These are phyloP conservation scores for Coix lacrymajobi DNA, from an alignment of 176 grass and related monocot genomes.

Conservation along the genomic window DNA sequence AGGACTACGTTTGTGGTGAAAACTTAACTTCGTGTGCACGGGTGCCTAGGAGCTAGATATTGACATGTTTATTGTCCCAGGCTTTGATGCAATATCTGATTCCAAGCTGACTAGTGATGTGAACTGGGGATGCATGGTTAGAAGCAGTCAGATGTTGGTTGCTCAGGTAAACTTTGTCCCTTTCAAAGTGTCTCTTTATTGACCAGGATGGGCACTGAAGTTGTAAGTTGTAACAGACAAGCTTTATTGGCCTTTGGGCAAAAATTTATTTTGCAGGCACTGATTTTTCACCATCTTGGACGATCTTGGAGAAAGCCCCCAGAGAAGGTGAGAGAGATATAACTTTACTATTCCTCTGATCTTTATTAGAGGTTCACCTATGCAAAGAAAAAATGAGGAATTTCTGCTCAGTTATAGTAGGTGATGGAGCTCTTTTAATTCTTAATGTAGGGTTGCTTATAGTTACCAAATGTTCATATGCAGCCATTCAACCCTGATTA, in stretches of 20 bases:
- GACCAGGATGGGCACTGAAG: background rate
- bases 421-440: slow-evolving; percentile 47
- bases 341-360: background rate
- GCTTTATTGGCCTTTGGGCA: slow-evolving; percentile 9
- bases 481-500: slow-evolving; percentile 85
- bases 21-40: background rate
- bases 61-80: slow-evolving; percentile 24
- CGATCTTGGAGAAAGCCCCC: slow-evolving; percentile 85
- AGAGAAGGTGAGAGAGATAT: slow-evolving; percentile 60
- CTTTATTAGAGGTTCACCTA: background rate
- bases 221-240: background rate
- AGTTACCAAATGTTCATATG: slow-evolving; percentile 62
- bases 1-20: background rate
- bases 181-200: background rate
- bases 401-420: slow-evolving; percentile 20
- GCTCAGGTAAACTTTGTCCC: slow-evolving; percentile 48
- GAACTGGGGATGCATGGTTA: slow-evolving; percentile 98
- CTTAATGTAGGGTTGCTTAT: slow-evolving; percentile 64
- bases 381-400: background rate
- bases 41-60: background rate
- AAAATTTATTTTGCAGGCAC: slow-evolving; percentile 42
- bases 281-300: slow-evolving; percentile 90
- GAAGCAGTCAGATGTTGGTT: slow-evolving; percentile 99
- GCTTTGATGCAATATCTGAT: slow-evolving; percentile 67
- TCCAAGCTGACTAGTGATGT: slow-evolving; percentile 78